A percentile compares a stretch with the other conserved stretches of the same genome.
Evolutionary conservation across 441 rosid species (phyloP).

Genomic region (Capsella rubella): DNA sequence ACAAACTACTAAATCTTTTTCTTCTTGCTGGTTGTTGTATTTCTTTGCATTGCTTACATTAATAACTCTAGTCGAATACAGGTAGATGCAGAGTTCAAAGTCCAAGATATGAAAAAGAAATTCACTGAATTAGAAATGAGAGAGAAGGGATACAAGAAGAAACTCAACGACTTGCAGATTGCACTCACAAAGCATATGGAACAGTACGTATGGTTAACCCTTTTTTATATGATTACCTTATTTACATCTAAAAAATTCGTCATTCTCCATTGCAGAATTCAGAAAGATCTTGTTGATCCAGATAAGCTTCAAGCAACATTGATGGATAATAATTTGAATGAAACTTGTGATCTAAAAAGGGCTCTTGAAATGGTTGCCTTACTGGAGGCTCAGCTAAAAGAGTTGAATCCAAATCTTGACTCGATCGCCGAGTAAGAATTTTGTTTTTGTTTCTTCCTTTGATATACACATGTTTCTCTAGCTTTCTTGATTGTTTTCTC

Average conservation of each 20-base stretch:
- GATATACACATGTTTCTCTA: constrained; percentile 8
- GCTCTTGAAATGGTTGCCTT: constrained; percentile 80
- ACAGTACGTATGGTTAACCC: constrained; percentile 67
- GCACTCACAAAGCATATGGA: constrained; percentile 76
- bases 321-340: constrained; percentile 59
- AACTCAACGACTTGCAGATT: constrained; percentile 78
- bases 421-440: constrained; percentile 86
- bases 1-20: constrained; percentile 33
- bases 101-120: constrained; percentile 82
- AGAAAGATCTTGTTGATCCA: constrained; percentile 87
- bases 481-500: constrained; percentile 38
- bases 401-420: constrained; percentile 96
- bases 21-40: constrained; percentile 38
- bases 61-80: constrained; percentile 42
- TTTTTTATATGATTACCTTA: constrained; percentile 20
- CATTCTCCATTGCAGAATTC: constrained; percentile 69
- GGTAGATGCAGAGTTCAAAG: constrained; percentile 87
- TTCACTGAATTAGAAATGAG: constrained; percentile 80
- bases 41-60: constrained; percentile 14
- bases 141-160: constrained; percentile 85
- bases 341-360: constrained; percentile 70
- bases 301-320: constrained; percentile 87
- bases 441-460: constrained; percentile 10
- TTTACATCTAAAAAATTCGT: constrained; percentile 37
- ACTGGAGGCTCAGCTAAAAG: constrained; percentile 91